phyloP scores from a whole-genome alignment of 2,329 filamentous ascomycete genomes.

The Fusarium pseudonygamai region DNA sequence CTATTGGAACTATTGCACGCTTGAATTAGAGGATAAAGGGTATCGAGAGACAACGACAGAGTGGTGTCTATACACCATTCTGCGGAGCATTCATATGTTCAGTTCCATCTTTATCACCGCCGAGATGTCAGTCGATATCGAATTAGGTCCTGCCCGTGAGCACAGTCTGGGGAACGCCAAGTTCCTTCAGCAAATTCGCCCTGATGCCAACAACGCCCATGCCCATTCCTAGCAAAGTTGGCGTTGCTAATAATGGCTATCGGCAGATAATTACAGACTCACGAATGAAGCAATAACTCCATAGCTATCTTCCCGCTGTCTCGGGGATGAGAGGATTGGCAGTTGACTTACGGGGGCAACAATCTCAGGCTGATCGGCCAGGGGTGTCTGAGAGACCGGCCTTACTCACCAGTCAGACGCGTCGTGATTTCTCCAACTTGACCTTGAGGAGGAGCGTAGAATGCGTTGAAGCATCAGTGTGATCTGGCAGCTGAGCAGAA shows the following conservation, averaged over 20 bases:
- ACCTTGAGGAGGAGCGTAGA: rapidly evolving
- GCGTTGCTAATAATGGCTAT: rapidly evolving
- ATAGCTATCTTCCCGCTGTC: background rate
- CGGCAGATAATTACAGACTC: rapidly evolving
- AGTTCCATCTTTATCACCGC: rapidly evolving
- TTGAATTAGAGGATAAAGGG: background rate
- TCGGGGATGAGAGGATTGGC: background rate
- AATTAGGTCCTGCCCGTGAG: background rate
- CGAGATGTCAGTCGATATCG: rapidly evolving
- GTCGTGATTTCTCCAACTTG: rapidly evolving
- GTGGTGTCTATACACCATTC: background rate
- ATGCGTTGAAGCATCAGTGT: background rate
- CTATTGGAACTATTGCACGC: background rate
- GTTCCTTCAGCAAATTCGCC: background rate
- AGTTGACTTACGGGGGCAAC: background rate
- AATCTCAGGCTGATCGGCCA: background rate
- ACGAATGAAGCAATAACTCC: background rate
- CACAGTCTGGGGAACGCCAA: background rate
- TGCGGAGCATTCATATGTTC: rapidly evolving
- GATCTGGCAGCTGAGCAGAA: rapidly evolving
- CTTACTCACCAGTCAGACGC: background rate
- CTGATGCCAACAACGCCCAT: background rate
- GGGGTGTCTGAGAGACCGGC: background rate
- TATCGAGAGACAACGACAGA: background rate
- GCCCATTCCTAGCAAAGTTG: background rate